Conservation (phyloP, 2,329 filamentous ascomycete genomes). For the Xylariales sp. region DNA sequence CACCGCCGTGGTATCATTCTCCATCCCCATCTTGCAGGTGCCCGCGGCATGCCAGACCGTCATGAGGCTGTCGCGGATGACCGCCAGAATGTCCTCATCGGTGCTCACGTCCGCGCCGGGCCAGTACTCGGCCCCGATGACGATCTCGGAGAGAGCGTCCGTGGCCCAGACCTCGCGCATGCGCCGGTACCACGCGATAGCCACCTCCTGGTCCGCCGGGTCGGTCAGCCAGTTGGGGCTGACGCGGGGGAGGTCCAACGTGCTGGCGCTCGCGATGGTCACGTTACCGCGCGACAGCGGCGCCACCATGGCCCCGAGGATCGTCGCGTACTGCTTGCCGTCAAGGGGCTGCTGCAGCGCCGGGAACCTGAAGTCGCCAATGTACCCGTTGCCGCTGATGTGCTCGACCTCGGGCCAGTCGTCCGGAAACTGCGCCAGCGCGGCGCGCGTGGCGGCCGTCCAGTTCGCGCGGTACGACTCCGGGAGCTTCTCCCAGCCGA, state of each 20-base stretch:
- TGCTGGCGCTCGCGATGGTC: constrained; percentile 25
- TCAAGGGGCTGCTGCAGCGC: constrained; percentile 9
- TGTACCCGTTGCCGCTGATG: constrained; percentile 8
- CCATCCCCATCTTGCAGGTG: constrained; percentile 22
- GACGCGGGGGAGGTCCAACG: constrained; percentile 30
- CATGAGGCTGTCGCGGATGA: constrained; percentile 8
- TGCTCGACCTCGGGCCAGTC: constrained; percentile 12
- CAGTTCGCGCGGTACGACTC: constrained; percentile 11
- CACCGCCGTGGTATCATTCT: constrained; percentile 21
- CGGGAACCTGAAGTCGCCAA: constrained; percentile 9
- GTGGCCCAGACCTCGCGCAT: constrained; percentile 23
- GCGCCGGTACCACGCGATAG: constrained; percentile 31
- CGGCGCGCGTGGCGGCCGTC: constrained; percentile 10
- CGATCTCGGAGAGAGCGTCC: constrained; percentile 1
- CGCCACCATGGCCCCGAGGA: constrained; percentile 31
- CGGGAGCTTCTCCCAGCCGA: constrained; percentile 25
- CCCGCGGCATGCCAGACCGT: constrained; percentile 11
- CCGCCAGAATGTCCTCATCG: constrained; percentile 9
- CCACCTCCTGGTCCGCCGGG: constrained; percentile 33
- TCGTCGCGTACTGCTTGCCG: constrained; percentile 7
- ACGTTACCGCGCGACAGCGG: constrained; percentile 36
- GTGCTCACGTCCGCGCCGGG: constrained; percentile 7
- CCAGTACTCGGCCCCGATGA: constrained; percentile 9
- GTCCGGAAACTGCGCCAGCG: constrained; percentile 49
- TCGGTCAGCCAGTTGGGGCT: constrained; percentile 34